A percentile compares a stretch with the other conserved stretches of the same genome.
Conservation (phyloP, 257 asterid genomes). For the Solanum acaule region DNA sequence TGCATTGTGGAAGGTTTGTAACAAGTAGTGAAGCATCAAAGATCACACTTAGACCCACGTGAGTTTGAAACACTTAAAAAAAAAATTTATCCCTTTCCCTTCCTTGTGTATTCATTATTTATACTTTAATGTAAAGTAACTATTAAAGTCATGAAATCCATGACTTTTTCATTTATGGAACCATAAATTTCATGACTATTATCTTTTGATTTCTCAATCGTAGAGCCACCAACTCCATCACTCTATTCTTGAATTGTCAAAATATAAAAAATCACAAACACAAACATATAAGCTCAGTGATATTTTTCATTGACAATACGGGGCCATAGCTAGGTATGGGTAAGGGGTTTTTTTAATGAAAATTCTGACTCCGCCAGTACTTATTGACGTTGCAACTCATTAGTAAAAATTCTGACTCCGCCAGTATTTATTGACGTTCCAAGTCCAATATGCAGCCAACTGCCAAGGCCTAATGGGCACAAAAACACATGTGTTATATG, state of each 20-base stretch:
- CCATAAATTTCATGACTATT: not conserved
- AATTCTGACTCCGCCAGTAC: fast-evolving
- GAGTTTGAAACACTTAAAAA: not conserved
- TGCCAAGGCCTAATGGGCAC: not conserved
- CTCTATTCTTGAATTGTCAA: not conserved
- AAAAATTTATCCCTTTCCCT: not conserved
- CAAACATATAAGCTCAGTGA: not conserved
- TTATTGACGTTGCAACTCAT: no score
- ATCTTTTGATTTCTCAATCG: not conserved
- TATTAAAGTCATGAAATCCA: not conserved
- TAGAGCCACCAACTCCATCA: not conserved
- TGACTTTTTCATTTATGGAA: not conserved
- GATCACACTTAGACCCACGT: not conserved
- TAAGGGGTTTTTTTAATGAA: no score
- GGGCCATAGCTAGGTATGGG: no score
- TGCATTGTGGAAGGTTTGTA: not conserved
- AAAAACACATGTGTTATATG: not conserved
- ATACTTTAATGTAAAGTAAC: not conserved
- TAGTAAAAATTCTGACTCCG: no score
- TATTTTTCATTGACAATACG: no score
- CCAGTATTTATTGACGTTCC: no score
- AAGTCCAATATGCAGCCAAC: not conserved
- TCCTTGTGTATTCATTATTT: not conserved
- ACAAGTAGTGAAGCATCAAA: not conserved
- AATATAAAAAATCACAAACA: not conserved